A percentile compares a stretch with the other conserved stretches of the same genome.
phyloP scores from a whole-genome alignment of 306 rosid genomes.

The Rosa persica region DNA sequence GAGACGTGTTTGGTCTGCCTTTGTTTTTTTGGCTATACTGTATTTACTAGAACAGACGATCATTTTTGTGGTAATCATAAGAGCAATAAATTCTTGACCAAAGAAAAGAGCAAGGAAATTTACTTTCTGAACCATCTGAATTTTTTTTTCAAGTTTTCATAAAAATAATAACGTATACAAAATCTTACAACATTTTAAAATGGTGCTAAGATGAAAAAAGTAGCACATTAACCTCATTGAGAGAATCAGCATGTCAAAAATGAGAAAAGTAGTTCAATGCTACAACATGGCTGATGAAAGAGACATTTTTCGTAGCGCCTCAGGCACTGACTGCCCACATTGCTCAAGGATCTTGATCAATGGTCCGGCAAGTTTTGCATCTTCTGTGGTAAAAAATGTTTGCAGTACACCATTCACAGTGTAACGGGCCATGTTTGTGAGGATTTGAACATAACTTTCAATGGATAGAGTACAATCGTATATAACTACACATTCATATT shows the following conservation, averaged over 20 bases:
- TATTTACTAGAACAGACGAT: background rate
- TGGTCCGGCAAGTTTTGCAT: constrained; percentile 42
- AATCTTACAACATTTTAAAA: background rate
- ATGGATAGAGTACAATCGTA: constrained; percentile 48
- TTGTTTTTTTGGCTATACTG: too few species aligned
- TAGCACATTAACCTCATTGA: background rate
- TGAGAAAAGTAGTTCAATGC: constrained; percentile 24
- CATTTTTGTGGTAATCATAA: background rate
- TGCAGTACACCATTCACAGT: constrained; percentile 55
- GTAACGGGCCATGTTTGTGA: constrained; percentile 60
- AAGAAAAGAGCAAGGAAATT: background rate
- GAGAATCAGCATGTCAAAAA: constrained; percentile 4
- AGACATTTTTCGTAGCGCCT: constrained; percentile 44
- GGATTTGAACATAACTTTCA: constrained; percentile 41
- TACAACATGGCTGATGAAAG: constrained; percentile 30
- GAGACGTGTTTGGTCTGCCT: too few species aligned
- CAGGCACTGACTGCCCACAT: constrained; percentile 64
- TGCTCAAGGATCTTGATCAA: constrained; percentile 52
- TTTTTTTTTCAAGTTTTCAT: background rate
- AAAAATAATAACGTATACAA: background rate
- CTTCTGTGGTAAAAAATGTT: constrained; percentile 48
- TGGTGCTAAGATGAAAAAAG: background rate
- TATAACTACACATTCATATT: constrained; percentile 46
- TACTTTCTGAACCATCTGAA: background rate
- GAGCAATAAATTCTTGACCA: background rate